Evolutionary conservation across 768 basidiomycete genomes (phyloP).

Genomic region (Leucocoprinus birnbaumii): DNA sequence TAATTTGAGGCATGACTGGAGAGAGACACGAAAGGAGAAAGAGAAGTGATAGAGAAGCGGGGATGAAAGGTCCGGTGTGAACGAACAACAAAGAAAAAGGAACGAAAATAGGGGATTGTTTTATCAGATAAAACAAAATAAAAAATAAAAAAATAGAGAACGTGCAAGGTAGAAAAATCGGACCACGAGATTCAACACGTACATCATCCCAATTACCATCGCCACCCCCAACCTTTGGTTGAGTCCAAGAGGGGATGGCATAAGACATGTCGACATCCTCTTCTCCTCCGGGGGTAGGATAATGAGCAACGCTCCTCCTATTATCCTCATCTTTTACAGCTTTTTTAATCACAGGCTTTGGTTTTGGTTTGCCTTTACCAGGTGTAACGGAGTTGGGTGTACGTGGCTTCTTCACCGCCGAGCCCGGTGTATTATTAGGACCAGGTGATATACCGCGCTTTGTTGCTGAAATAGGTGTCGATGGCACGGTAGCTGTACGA

Average conservation of each 20-base stretch:
- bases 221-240: constrained; percentile 61
- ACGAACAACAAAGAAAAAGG: too few relatives aligned
- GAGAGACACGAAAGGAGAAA: constrained; percentile 4
- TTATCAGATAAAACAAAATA: neutral
- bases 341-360: constrained; percentile 26
- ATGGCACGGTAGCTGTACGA: constrained; percentile 6
- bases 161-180: neutral
- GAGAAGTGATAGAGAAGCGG: neutral
- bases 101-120: too few relatives aligned
- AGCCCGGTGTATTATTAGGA: constrained; percentile 1
- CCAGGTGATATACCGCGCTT: constrained; percentile 32
- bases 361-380: constrained; percentile 40
- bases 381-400: constrained; percentile 24
- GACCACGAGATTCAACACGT: constrained; percentile 20
- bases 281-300: constrained; percentile 55
- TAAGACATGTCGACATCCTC: constrained; percentile 57
- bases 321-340: constrained; percentile 40
- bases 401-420: constrained; percentile 21
- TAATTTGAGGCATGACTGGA: constrained; percentile 5
- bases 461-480: neutral
- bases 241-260: constrained; percentile 83
- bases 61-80: too few relatives aligned
- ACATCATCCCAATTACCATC: constrained; percentile 87
- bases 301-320: constrained; percentile 61
- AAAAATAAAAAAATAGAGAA: neutral